Conservation (phyloP, 2,329 filamentous ascomycete species). For the Colletotrichum melonis region DNA sequence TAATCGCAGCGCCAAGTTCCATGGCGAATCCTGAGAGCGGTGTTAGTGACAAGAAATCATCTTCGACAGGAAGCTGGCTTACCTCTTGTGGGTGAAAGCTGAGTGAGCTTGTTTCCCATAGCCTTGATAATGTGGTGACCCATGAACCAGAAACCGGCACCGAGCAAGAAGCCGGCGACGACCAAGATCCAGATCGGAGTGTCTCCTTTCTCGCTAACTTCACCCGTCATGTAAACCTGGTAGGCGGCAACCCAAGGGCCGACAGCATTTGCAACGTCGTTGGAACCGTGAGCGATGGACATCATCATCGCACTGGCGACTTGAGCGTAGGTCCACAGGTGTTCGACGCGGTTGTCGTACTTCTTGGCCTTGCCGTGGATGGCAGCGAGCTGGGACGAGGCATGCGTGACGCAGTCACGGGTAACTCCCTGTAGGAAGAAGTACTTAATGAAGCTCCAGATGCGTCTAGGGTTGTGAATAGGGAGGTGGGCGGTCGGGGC, state of each 20-base stretch:
- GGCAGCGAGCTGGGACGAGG: slow-evolving; percentile 42
- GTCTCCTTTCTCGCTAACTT: slow-evolving; percentile 42
- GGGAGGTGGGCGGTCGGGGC: slow-evolving; percentile 34
- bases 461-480: slow-evolving; percentile 35
- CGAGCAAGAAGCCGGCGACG: slow-evolving; percentile 49
- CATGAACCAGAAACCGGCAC: slow-evolving; percentile 52
- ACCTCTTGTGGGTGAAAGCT: slow-evolving; percentile 49
- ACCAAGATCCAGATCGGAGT: slow-evolving; percentile 53
- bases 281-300: slow-evolving; percentile 56
- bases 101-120: slow-evolving; percentile 54
- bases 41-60: not conserved
- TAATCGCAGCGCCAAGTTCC: slow-evolving; percentile 53
- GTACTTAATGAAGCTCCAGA: slow-evolving; percentile 37
- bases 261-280: slow-evolving; percentile 55
- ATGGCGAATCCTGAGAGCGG: slow-evolving; percentile 37
- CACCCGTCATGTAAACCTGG: slow-evolving; percentile 46
- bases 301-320: slow-evolving; percentile 53
- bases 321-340: slow-evolving; percentile 58
- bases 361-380: slow-evolving; percentile 47
- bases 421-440: slow-evolving; percentile 40
- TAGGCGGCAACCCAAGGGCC: slow-evolving; percentile 53
- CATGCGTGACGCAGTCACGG: slow-evolving; percentile 38
- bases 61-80: not conserved
- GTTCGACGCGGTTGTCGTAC: slow-evolving; percentile 59
- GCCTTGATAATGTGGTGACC: slow-evolving; percentile 52